Evolutionary conservation across 1,139 yeast species (phyloP).

Genomic region (Nadsonia commutata): DNA sequence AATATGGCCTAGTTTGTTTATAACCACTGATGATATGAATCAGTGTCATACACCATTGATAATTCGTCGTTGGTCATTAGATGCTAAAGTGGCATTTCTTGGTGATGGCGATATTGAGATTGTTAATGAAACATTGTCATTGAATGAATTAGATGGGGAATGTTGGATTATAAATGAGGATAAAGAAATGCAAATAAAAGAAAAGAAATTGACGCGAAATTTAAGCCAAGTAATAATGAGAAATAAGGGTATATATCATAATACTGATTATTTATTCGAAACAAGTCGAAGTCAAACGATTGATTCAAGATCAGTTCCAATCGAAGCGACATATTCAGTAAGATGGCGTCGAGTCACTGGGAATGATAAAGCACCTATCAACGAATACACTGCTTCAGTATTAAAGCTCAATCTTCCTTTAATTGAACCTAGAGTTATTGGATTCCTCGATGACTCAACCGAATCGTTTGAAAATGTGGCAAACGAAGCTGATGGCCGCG

Average conservation of each 20-base stretch:
- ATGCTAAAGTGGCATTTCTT: slow-evolving; percentile 8
- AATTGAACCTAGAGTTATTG: slow-evolving; percentile 54
- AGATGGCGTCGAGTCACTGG: slow-evolving; percentile 6
- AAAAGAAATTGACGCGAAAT: not conserved
- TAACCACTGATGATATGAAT: slow-evolving; percentile 13
- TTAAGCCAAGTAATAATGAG: not conserved
- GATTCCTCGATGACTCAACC: slow-evolving; percentile 20
- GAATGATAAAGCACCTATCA: too few relatives aligned
- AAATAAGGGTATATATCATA: not conserved
- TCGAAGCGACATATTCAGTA: slow-evolving; percentile 17
- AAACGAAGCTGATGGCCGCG: slow-evolving; percentile 2
- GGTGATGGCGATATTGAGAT: not conserved
- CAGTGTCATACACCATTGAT: slow-evolving; percentile 14
- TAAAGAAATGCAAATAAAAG: not conserved
- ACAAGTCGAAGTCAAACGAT: slow-evolving; percentile 13
- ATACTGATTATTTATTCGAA: slow-evolving; percentile 14
- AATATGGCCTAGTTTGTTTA: slow-evolving; percentile 23
- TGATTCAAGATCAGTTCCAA: slow-evolving; percentile 18
- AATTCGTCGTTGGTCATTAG: slow-evolving; percentile 19
- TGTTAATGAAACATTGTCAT: not conserved
- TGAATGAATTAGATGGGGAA: slow-evolving; percentile 5
- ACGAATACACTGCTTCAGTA: slow-evolving; percentile 17
- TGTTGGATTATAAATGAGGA: slow-evolving; percentile 6
- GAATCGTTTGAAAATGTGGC: not conserved
- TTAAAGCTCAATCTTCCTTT: slow-evolving; percentile 37